phyloP scores from a whole-genome alignment of 345 rosid species.

The Carallia brachiata region DNA sequence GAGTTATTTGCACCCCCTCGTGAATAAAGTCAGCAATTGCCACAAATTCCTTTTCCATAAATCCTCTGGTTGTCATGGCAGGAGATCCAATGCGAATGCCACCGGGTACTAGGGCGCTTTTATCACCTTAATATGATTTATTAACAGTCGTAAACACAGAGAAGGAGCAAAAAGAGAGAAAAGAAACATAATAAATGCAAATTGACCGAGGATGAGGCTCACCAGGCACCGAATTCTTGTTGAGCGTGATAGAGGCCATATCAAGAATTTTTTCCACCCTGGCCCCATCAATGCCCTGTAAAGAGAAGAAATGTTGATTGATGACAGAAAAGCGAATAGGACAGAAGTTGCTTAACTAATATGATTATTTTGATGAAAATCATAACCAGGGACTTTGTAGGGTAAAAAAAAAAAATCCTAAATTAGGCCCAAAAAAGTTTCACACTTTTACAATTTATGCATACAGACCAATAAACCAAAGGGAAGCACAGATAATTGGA shows the following conservation, averaged over 20 bases:
- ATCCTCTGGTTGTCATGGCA: conserved; percentile 93
- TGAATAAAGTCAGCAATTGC: conserved; percentile 72
- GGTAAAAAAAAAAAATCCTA: too few relatives aligned
- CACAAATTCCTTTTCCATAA: conserved; percentile 66
- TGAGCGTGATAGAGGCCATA: conserved; percentile 88
- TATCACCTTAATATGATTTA: conserved; percentile 52
- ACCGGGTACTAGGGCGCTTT: conserved; percentile 86
- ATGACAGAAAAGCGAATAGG: too few relatives aligned
- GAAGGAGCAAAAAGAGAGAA: neutral
- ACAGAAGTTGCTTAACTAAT: neutral
- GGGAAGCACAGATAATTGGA: too few relatives aligned
- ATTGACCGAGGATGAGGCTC: conserved; percentile 6
- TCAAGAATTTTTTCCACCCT: conserved; percentile 89
- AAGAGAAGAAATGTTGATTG: neutral
- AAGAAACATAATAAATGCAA: neutral
- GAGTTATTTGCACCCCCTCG: conserved; percentile 73
- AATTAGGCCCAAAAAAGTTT: too few relatives aligned
- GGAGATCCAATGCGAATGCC: conserved; percentile 94
- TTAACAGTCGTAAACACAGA: neutral
- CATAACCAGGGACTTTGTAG: too few relatives aligned
- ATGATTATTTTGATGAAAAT: too few relatives aligned
- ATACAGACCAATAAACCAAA: too few relatives aligned
- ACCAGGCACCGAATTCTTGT: conserved; percentile 96
- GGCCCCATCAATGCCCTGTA: conserved; percentile 90
- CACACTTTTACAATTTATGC: too few relatives aligned